phyloP scores from a whole-genome alignment of 1,139 yeast genomes.

The Candida buenavistaensis region DNA sequence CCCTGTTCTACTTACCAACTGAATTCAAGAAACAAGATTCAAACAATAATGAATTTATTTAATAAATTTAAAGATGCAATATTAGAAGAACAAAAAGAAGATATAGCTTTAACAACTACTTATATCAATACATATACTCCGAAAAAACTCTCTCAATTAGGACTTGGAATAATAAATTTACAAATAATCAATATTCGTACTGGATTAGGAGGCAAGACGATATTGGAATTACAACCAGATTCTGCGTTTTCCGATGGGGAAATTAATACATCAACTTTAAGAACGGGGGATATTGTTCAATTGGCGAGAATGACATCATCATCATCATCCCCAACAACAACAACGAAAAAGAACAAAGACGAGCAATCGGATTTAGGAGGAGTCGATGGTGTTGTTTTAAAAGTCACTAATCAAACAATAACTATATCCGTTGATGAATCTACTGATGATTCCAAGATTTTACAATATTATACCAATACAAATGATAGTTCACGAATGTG shows the following conservation, averaged over 20 bases:
- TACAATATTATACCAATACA: conserved; percentile 46
- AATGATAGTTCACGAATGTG: conserved; percentile 47
- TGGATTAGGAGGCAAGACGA: conserved; percentile 77
- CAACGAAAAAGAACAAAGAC: conserved; percentile 25
- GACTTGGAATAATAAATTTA: conserved; percentile 74
- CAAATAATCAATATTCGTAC: conserved; percentile 60
- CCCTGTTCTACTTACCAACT: no score
- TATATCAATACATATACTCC: conserved; percentile 57
- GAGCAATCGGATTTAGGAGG: conserved; percentile 16
- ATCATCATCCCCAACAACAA: conserved; percentile 10
- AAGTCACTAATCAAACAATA: conserved; percentile 44
- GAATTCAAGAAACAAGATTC: conserved; percentile 15
- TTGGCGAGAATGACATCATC: conserved; percentile 35
- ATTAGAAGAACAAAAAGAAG: conserved; percentile 58
- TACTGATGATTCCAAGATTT: conserved; percentile 42
- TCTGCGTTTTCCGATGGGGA: conserved; percentile 45
- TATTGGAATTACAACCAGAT: conserved; percentile 67
- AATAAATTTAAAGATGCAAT: conserved; percentile 38
- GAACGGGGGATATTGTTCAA: conserved; percentile 77
- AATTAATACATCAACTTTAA: conserved; percentile 58
- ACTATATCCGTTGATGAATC: conserved; percentile 57
- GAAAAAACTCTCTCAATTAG: conserved; percentile 63
- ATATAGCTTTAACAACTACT: conserved; percentile 51
- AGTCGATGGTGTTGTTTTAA: conserved; percentile 64
- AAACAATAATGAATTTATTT: conserved; percentile 13